Percentiles rank a stretch among this genome's conserved stretches.
Conservation (phyloP, 805 yeast genomes). For the Barnettozyma californica region DNA sequence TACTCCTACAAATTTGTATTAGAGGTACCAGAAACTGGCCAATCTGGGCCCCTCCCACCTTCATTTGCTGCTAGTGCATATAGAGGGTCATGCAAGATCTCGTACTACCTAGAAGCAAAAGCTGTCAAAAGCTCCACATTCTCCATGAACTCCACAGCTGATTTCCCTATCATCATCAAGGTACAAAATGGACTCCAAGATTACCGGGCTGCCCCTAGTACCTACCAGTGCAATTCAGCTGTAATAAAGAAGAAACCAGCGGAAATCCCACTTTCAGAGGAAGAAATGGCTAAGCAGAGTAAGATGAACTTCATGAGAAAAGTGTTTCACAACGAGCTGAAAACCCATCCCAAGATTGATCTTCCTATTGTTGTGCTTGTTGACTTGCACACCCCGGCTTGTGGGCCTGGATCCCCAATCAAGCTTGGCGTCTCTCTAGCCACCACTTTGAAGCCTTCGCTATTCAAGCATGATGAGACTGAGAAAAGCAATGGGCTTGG, state of each 20-base stretch:
- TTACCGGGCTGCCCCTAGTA: neutral
- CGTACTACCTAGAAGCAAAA: neutral
- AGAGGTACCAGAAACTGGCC: conserved; percentile 6
- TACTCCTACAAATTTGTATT: conserved; percentile 41
- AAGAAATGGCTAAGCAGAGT: neutral
- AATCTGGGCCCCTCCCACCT: neutral
- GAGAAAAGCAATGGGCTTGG: neutral
- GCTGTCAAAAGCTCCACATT: neutral
- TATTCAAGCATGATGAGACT: neutral
- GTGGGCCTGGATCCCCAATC: neutral
- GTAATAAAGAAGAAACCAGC: neutral
- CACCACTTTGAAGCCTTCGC: neutral
- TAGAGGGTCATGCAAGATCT: neutral
- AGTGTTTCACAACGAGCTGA: neutral
- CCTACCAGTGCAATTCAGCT: neutral
- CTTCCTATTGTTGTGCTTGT: neutral
- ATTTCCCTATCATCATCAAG: neutral
- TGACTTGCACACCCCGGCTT: neutral
- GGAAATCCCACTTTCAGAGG: neutral
- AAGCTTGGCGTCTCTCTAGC: neutral
- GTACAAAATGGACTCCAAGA: neutral
- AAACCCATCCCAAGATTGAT: neutral
- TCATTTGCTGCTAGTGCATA: neutral
- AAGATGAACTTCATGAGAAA: neutral
- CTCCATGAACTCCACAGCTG: neutral